These are phyloP conservation scores for Annona cherimola DNA, from an alignment of 164 flowering plant species.

Conservation along the genomic window DNA sequence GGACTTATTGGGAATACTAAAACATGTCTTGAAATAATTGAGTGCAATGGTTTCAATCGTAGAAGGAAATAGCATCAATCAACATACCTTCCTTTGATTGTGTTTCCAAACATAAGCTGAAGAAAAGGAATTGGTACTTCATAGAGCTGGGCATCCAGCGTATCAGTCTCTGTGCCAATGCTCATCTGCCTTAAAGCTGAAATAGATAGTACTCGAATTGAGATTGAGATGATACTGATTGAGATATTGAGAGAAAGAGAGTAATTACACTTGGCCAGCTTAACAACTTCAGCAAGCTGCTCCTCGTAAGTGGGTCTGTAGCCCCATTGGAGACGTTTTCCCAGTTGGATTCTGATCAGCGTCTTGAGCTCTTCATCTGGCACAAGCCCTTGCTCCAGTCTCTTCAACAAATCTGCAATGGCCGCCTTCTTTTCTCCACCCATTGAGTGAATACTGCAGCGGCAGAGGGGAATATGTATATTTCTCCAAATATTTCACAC, in stretches of 20 bases:
- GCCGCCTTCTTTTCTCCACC: neutral
- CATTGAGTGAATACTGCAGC: too few species aligned
- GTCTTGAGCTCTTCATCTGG: neutral
- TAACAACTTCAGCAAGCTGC: neutral
- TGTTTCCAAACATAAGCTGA: neutral
- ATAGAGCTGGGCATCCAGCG: neutral
- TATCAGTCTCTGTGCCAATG: neutral
- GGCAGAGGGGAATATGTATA: too few species aligned
- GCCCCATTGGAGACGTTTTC: conserved; percentile 5
- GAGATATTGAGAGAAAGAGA: too few species aligned
- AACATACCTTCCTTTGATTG: neutral
- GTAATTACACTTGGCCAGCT: neutral
- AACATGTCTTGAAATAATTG: too few species aligned
- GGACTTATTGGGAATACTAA: too few species aligned
- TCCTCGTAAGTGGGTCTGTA: conserved; percentile 4
- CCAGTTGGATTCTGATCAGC: neutral
- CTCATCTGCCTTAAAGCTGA: neutral
- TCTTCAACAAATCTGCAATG: neutral
- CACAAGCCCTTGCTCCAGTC: neutral
- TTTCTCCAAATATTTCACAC: too few species aligned
- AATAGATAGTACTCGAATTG: conserved; percentile 25
- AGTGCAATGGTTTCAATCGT: neutral
- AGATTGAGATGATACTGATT: too few species aligned
- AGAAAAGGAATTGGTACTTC: neutral
- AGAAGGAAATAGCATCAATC: neutral